Percentiles rank a stretch among this genome's conserved stretches.
These are phyloP conservation scores for Lepidium didymum DNA, from an alignment of 345 rosid genomes.

Conservation along the genomic window DNA sequence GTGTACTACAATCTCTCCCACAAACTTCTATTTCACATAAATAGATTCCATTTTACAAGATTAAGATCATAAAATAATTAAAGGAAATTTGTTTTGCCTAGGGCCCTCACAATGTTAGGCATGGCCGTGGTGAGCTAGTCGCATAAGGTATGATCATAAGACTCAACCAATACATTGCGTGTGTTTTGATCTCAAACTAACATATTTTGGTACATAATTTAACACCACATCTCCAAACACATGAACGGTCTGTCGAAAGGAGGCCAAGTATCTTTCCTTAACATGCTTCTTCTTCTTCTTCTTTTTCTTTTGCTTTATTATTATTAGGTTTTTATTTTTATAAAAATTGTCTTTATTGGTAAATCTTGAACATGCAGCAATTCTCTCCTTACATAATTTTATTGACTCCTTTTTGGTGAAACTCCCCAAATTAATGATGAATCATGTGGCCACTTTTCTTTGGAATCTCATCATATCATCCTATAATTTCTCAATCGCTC, in stretches of 20 bases:
- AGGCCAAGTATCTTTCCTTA: constrained; percentile 17
- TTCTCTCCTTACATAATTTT: constrained; percentile 4
- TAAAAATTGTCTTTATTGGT: not conserved
- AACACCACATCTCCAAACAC: constrained; percentile 2
- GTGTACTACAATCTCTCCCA: too few species aligned
- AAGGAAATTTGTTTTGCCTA: not conserved
- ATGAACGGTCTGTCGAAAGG: constrained; percentile 17
- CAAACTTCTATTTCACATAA: not conserved
- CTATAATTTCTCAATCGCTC: constrained; percentile 1
- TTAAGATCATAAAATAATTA: too few species aligned
- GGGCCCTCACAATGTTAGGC: not conserved
- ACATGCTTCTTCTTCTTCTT: constrained; percentile 6
- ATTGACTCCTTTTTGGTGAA: constrained; percentile 11
- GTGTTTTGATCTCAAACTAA: constrained; percentile 7
- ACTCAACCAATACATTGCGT: constrained; percentile 11
- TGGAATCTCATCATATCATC: constrained; percentile 21
- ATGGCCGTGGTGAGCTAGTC: not conserved
- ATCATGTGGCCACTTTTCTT: constrained; percentile 17
- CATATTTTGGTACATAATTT: constrained; percentile 7
- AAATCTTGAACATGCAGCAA: constrained; percentile 28
- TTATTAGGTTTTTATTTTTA: too few species aligned
- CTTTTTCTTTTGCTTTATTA: not conserved
- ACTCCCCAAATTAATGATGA: constrained; percentile 19
- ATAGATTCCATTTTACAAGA: not conserved
- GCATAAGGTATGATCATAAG: constrained; percentile 1